A percentile compares a stretch with the other conserved stretches of the same genome.
phyloP scores from a whole-genome alignment of 139 green algal species.

The Eudorina sp. region DNA sequence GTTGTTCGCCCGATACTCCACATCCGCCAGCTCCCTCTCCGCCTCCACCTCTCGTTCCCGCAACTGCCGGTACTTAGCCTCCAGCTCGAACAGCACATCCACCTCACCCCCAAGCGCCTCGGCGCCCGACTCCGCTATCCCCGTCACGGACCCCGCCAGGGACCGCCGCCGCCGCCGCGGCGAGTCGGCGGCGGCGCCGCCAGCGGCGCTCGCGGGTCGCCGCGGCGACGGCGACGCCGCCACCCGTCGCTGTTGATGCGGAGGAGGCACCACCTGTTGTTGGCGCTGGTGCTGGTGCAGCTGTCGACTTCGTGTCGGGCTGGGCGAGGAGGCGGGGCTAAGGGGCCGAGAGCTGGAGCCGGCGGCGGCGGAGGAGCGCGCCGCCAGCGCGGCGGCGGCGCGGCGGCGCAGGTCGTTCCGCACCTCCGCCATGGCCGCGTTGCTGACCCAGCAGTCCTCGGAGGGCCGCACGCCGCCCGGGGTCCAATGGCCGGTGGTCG shows the following conservation, averaged over 20 bases:
- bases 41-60: constrained; percentile 13
- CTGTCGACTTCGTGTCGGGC: neutral
- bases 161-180: neutral
- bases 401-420: neutral
- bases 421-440: constrained; percentile 37
- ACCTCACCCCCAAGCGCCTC: constrained; percentile 14
- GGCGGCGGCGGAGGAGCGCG: neutral
- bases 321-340: neutral
- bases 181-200: neutral
- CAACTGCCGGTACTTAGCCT: constrained; percentile 12
- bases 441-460: constrained; percentile 46
- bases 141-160: neutral
- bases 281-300: neutral
- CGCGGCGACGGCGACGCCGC: neutral
- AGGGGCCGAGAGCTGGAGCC: neutral
- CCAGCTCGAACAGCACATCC: constrained; percentile 17
- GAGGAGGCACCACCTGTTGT: too few relatives aligned
- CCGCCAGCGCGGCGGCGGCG: neutral
- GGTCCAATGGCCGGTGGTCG: constrained; percentile 31
- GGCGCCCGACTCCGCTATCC: neutral
- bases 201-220: neutral
- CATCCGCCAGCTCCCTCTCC: constrained; percentile 25
- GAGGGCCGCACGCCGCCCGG: constrained; percentile 20
- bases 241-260: neutral
- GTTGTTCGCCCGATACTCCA: constrained; percentile 21